phyloP scores from a whole-genome alignment of 345 rosid genomes.

The Anacardium occidentale region DNA sequence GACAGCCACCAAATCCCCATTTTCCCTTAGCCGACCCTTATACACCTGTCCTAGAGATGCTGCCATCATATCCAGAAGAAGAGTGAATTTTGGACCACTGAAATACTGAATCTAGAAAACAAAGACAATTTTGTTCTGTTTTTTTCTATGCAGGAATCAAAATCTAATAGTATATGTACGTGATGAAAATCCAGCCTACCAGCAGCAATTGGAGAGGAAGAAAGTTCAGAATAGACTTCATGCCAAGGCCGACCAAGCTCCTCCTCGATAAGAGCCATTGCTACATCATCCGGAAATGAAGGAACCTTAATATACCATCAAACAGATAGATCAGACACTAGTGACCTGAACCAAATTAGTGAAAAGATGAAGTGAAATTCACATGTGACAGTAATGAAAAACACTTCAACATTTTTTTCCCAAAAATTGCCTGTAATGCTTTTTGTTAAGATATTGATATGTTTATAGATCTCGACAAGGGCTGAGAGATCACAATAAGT shows the following conservation, averaged over 20 bases:
- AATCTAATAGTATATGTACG: slow-evolving; percentile 3
- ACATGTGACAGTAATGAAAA: background rate
- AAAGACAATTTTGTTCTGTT: background rate
- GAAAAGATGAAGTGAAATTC: slow-evolving; percentile 2
- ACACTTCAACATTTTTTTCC: background rate
- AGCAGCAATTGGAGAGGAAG: slow-evolving; percentile 95
- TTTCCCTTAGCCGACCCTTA: slow-evolving; percentile 84
- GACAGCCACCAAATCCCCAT: slow-evolving; percentile 91
- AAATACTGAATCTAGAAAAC: slow-evolving; percentile 7
- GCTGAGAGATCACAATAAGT: background rate
- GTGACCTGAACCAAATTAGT: background rate
- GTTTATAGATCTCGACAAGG: background rate
- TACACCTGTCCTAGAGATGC: slow-evolving; percentile 98
- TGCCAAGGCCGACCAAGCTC: slow-evolving; percentile 96
- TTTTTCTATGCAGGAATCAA: slow-evolving; percentile 5
- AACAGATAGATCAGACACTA: slow-evolving; percentile 28
- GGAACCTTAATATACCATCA: slow-evolving; percentile 73
- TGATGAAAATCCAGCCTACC: slow-evolving; percentile 41
- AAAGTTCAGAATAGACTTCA: slow-evolving; percentile 78
- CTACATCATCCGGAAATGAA: slow-evolving; percentile 95
- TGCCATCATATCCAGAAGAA: slow-evolving; percentile 38
- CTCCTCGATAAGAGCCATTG: slow-evolving; percentile 92
- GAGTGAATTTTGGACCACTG: slow-evolving; percentile 8
- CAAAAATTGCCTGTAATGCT: background rate
- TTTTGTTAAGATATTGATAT: background rate